Evolutionary conservation across 129 eudicot species (phyloP).

Genomic region (Arctium minus): DNA sequence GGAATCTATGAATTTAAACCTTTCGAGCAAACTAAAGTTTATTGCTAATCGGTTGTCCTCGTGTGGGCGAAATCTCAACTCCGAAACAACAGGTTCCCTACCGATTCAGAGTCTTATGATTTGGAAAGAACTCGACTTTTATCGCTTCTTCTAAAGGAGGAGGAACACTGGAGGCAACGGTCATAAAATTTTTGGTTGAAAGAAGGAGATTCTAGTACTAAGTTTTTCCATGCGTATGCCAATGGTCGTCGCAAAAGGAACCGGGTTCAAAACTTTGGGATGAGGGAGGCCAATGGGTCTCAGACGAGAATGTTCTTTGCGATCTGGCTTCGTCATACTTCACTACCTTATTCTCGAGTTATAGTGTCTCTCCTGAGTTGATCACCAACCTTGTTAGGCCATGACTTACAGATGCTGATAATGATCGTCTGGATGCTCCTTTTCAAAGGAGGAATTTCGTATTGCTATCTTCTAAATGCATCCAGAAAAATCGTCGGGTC

Average conservation of each 20-base stretch:
- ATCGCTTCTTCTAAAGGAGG: background rate
- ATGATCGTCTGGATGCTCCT: background rate
- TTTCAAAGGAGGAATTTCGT: too few relatives aligned
- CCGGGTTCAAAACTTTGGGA: background rate
- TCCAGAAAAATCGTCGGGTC: background rate
- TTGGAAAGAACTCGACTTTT: background rate
- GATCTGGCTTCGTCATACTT: background rate
- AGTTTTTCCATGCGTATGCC: background rate
- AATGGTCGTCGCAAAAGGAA: background rate
- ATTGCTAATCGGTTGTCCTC: background rate
- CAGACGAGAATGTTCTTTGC: background rate
- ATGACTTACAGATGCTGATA: background rate
- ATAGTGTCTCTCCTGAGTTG: background rate
- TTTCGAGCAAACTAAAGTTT: background rate
- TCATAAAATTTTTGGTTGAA: background rate
- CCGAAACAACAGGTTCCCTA: background rate
- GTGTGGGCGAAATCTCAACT: background rate
- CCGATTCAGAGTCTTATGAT: background rate
- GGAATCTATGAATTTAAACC: background rate
- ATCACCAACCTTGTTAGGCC: background rate
- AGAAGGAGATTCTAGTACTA: background rate
- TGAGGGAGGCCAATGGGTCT: background rate
- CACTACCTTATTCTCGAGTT: background rate
- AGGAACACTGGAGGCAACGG: background rate
- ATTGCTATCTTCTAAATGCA: background rate